phyloP scores from a whole-genome alignment of 441 rosid species.

The Mallotus japonicus region DNA sequence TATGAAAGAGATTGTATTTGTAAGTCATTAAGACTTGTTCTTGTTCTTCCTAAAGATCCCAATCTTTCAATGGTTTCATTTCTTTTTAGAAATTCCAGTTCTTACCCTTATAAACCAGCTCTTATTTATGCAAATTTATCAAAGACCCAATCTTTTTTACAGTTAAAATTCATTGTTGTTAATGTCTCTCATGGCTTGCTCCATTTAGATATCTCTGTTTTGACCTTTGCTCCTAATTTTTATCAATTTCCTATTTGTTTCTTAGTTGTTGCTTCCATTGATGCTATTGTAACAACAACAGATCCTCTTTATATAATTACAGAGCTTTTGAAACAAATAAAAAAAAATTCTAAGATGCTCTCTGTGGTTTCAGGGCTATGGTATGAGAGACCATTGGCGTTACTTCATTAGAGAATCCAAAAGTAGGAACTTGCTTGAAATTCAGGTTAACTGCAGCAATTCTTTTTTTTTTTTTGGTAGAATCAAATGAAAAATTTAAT shows the following conservation, averaged over 20 bases:
- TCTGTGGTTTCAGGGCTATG: too few species aligned
- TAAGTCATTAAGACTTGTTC: conserved; percentile 62
- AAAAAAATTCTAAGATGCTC: too few species aligned
- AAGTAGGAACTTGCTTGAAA: too few species aligned
- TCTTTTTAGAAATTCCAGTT: conserved; percentile 44
- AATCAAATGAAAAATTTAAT: too few species aligned
- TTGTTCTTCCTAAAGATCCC: conserved; percentile 55
- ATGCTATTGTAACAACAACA: conserved; percentile 68
- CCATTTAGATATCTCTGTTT: conserved; percentile 57
- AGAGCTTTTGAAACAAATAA: conserved; percentile 63
- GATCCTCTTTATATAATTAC: conserved; percentile 65
- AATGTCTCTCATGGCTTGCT: conserved; percentile 63
- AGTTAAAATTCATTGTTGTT: conserved; percentile 51
- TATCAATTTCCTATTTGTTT: conserved; percentile 73
- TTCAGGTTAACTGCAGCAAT: too few species aligned
- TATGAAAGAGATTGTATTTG: conserved; percentile 78
- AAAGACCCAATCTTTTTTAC: conserved; percentile 48
- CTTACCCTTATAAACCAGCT: conserved; percentile 60
- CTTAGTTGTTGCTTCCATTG: conserved; percentile 58
- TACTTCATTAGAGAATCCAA: too few species aligned
- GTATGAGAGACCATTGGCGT: too few species aligned
- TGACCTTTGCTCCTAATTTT: conserved; percentile 76
- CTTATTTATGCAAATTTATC: conserved; percentile 62
- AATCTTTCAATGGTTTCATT: conserved; percentile 28
- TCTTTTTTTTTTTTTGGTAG: too few species aligned